phyloP scores from a whole-genome alignment of 2,329 filamentous ascomycete genomes.

The Diaporthe amygdali region DNA sequence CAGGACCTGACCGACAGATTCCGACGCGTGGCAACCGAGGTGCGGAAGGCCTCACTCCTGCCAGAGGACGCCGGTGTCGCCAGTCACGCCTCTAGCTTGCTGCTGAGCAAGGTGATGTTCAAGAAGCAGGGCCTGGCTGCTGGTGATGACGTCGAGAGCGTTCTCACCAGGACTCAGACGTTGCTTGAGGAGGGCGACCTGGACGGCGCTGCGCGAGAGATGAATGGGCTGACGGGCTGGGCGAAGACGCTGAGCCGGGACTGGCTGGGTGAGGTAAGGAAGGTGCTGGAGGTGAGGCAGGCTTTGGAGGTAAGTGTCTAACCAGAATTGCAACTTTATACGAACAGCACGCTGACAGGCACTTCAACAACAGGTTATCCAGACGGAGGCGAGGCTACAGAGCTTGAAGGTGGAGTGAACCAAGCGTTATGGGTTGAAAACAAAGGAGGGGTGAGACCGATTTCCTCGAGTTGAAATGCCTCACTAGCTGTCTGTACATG shows the following conservation, averaged over 20 bases:
- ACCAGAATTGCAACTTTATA: background rate
- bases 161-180: slow-evolving; percentile 87
- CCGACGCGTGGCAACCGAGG: slow-evolving; percentile 88
- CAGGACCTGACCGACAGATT: slow-evolving; percentile 94
- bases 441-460: background rate
- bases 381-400: slow-evolving; percentile 87
- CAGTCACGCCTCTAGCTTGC: slow-evolving; percentile 87
- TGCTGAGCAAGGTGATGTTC: slow-evolving; percentile 94
- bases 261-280: slow-evolving; percentile 89
- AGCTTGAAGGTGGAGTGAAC: slow-evolving; percentile 81
- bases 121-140: slow-evolving; percentile 86
- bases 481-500: slow-evolving; percentile 6
- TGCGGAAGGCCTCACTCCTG: slow-evolving; percentile 90
- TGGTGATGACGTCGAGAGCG: slow-evolving; percentile 91
- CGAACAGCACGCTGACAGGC: slow-evolving; percentile 31
- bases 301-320: slow-evolving; percentile 82
- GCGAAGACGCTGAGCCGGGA: slow-evolving; percentile 93
- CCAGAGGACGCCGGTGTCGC: slow-evolving; percentile 95
- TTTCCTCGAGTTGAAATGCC: background rate
- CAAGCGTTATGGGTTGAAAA: background rate
- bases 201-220: slow-evolving; percentile 89
- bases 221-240: slow-evolving; percentile 93
- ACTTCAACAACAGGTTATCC: slow-evolving; percentile 70
- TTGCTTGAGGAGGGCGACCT: slow-evolving; percentile 91
- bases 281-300: slow-evolving; percentile 93